Base-by-base conservation (phyloP, 441 rosid genomes). In the Aquilaria agallochum region DNA sequence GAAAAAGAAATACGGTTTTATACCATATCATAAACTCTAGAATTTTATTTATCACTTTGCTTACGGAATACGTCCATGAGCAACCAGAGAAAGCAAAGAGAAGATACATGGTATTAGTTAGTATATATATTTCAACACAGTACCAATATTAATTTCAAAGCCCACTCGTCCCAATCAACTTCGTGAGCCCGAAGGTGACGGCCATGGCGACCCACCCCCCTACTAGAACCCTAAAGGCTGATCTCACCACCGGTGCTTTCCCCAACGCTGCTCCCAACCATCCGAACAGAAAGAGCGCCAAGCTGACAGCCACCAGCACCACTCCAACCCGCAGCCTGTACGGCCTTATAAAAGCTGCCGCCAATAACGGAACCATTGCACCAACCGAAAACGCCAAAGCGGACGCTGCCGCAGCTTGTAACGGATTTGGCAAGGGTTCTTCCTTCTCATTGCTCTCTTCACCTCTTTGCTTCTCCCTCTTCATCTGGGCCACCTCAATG, bases 141-240 rank as follows among this genome's bases (percentile, higher is more conserved):
- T 20, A 20, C 27, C 27, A 20, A 20, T 20, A 20, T 20, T 20
- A 20, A 20, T 20, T 20, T 84, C 73, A 78, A 47, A 87, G 70
- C 31, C 84, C 95, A 62, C 74, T 80, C 2, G 88, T 70, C 5
- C 85, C 95, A 50, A 92, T 81, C 64, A 83, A 72, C 79, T 78
- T 89, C 58, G 96, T 90, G n/a, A 90, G 71, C 5, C 94, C 98
- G 71, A 72, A 92, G 49, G 98, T 92, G 12, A 84, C 59, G 34
- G 93, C 98, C 96, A 92, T 92, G 49, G 98, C 98, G 11, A 92
- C 49, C 93, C 95, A 84, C 0, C 98, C 98, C 36, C 98, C 98
- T 12, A 88, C 51, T 69, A 92, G 65, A 67, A 89, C 95, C 81
- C 98, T 84, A 44, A 56, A 60, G 4, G 84, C 59, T 2, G 98